A percentile compares a stretch with the other conserved stretches of the same genome.
These are phyloP conservation scores for Chaetomium cochliodes DNA, from an alignment of 495 filamentous ascomycete species.

Conservation along the genomic window DNA sequence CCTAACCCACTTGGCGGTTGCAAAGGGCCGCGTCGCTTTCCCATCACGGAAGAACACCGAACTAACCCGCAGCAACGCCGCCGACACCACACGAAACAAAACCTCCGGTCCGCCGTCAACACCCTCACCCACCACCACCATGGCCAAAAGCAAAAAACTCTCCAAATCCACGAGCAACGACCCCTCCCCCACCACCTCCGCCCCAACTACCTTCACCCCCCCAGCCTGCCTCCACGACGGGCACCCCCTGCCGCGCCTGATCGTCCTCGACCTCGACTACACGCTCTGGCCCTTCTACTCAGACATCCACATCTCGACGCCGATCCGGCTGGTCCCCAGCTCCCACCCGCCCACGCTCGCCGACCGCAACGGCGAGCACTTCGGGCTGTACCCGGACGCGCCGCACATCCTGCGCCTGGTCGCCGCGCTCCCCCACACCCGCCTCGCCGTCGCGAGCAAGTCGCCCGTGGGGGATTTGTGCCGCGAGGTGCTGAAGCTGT, in stretches of 20 bases:
- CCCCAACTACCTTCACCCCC: slow-evolving; percentile 16
- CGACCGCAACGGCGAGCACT: slow-evolving; percentile 70
- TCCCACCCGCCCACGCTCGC: slow-evolving; percentile 51
- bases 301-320: slow-evolving; percentile 84
- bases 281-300: slow-evolving; percentile 98
- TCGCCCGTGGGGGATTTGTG: slow-evolving; percentile 79
- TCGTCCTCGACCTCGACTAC: slow-evolving; percentile 95
- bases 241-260: slow-evolving; percentile 75
- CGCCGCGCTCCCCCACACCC: slow-evolving; percentile 47
- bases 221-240: slow-evolving; percentile 62
- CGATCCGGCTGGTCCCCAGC: slow-evolving; percentile 60
- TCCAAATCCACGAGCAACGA: slow-evolving; percentile 8
- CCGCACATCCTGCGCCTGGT: slow-evolving; percentile 67
- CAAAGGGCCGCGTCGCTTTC: too few relatives aligned
- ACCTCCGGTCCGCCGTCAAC: slow-evolving; percentile 49
- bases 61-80: background rate
- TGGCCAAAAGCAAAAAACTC: slow-evolving; percentile 25
- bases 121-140: slow-evolving; percentile 2
- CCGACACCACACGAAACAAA: slow-evolving; percentile 24
- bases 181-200: background rate
- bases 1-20: background rate
- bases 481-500: slow-evolving; percentile 71
- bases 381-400: slow-evolving; percentile 78
- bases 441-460: slow-evolving; percentile 76
- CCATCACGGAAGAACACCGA: background rate